Evolutionary conservation across 1,284 basidiomycete genomes (phyloP), one percentile per base, ranked within the genome.

Genomic region (Schizophyllum amplum): DNA sequence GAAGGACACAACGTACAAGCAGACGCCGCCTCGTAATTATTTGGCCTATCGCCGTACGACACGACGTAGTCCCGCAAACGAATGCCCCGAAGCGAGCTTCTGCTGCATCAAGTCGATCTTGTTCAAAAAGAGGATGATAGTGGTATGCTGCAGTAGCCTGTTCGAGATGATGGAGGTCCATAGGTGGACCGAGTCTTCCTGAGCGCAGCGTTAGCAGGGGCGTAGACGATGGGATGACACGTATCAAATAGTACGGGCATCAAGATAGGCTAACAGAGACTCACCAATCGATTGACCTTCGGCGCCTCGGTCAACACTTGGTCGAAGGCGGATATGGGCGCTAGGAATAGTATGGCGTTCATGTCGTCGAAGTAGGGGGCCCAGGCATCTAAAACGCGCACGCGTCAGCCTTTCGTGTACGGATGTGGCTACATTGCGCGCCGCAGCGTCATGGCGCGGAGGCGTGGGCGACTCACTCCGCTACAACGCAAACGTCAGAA

Each of bases 301-400:
- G 73, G 75, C 63, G 87, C 85, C 71, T 90, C 87, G 52, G 77
- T 75, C 1, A 89, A 73, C n/a, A 78, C 77, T 66, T 89, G 84
- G 68, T 90, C 86, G 66, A 89, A n/a, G 60, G 82, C 84, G 55
- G 82, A 86, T 63, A 89, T 80, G 17, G 87, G 83, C 21, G 81
- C 82, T n/a, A 86, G 69, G 64, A 84, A 83, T 58, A 90, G 85
- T 68, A 90, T 82, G 2, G 82, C 80, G 60, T 86, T 78, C 72
- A 78, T 73, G 59, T 85, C 79, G 65, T 86, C 83, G 63, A 87
- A 87, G 69, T 81, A 88, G 1, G 86, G 85, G 23, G 80, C 77
- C 86, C 86, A 88, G 0, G 83, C 83, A 51, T 79, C 78, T 87
- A 69, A 53, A 57, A 24, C 49, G 33, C 13, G 7, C 3, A 17